Evolutionary conservation across 1,139 yeast genomes (phyloP).

Genomic region (Yueomyces sp.): DNA sequence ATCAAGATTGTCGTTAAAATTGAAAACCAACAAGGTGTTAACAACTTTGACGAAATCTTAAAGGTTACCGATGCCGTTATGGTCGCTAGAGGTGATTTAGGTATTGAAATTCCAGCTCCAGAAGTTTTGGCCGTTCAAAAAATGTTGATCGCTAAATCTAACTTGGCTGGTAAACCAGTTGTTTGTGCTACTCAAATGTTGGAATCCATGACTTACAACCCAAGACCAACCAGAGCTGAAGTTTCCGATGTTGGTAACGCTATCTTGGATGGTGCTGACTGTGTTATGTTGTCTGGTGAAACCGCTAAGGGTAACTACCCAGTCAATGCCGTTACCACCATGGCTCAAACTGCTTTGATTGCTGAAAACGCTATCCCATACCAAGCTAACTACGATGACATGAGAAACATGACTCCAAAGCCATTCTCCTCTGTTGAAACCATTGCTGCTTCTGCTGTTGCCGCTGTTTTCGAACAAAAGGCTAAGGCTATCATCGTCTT

Average conservation of each 20-base stretch:
- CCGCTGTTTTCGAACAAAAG: constrained; percentile 90
- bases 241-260: constrained; percentile 99
- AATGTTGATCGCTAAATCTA: constrained; percentile 97
- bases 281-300: constrained; percentile 99
- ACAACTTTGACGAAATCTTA: constrained; percentile 95
- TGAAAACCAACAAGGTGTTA: constrained; percentile 99
- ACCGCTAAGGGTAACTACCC: constrained; percentile 99
- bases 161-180: constrained; percentile 98
- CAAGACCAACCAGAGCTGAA: constrained; percentile 99
- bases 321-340: constrained; percentile 91
- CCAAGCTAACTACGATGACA: constrained; percentile 75
- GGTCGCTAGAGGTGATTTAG: constrained; percentile 99
- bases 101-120: constrained; percentile 98
- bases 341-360: constrained; percentile 93
- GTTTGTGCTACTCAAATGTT: constrained; percentile 99
- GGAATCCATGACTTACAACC: constrained; percentile 98
- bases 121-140: constrained; percentile 98
- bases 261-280: constrained; percentile 97
- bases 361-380: constrained; percentile 97
- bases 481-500: constrained; percentile 95
- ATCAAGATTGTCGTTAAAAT: constrained; percentile 94
- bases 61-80: constrained; percentile 95
- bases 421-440: constrained; percentile 96
- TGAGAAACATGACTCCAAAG: constrained; percentile 71
- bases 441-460: constrained; percentile 92